Evolutionary conservation across 73 alveolate genomes (phyloP).

Genomic region (Paraurostyla sp.): DNA sequence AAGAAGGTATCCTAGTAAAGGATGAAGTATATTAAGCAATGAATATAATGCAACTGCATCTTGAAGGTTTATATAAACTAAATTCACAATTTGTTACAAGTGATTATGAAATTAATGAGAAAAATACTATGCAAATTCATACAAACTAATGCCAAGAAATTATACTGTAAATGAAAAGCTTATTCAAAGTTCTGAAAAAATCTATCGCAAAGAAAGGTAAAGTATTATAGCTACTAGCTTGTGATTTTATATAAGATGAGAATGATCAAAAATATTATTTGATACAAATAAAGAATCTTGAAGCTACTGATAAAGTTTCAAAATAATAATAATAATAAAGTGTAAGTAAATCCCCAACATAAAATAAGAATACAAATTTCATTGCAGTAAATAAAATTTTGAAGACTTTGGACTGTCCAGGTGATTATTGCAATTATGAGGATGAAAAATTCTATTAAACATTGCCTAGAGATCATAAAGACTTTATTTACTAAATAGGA

Average conservation of each 20-base stretch:
- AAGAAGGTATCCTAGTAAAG: not conserved
- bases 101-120: slow-evolving; percentile 35
- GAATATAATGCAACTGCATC: not conserved
- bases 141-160: not conserved
- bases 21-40: slow-evolving; percentile 16
- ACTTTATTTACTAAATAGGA: not conserved
- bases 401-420: not conserved
- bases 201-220: not conserved
- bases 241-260: slow-evolving; percentile 25
- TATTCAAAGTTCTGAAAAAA: not conserved
- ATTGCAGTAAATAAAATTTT: slow-evolving; percentile 13
- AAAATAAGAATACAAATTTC: not conserved
- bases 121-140: not conserved
- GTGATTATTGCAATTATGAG: slow-evolving; percentile 28
- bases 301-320: not conserved
- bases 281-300: not conserved
- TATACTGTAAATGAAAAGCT: not conserved
- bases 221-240: not conserved
- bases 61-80: not conserved
- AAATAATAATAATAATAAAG: not conserved
- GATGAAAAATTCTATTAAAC: not conserved
- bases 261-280: not conserved
- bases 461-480: slow-evolving; percentile 32
- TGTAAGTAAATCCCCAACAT: not conserved
- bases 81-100: not conserved